Base-by-base conservation (phyloP, 2,329 filamentous ascomycete species). In the Exophiala viscosa region DNA sequence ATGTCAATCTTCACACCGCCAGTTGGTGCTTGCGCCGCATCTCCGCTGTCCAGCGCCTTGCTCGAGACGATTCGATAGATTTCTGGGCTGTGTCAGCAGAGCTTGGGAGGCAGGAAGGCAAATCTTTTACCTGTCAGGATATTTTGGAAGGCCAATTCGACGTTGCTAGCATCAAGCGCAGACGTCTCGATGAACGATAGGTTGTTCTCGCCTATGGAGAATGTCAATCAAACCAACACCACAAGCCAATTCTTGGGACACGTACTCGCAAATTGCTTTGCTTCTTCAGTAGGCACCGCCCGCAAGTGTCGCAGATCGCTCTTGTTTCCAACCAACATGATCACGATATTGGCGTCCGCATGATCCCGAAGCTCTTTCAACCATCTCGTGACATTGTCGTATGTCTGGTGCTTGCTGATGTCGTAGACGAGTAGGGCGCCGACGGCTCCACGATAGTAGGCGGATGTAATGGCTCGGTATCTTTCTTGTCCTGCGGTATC, bases 321-420 rank as follows among this genome's bases (percentile, higher is more conserved):
- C 87, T 99, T 99, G 85, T 99, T 99, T 73, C 93, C 93, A 51
- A 97, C 93, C 67, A 99, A 80, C 93, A 99, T 99, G 72, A 99
- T 99, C 67, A 99, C 91, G 67, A 97, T 96, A 78, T 97, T 97
- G 67, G 90, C 91, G 72, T 99, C 93, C 65, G 93, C 93, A 74
- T 99, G 91, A 70, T 96, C 93, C 66, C 93, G 85, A 69, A 99
- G 81, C 80, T 99, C 93, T 79, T 97, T 99, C 78, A 99, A 78
- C 93, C 93, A 99, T 76, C 95, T 84, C 63, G 90, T 96, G 67
- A 99, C 93, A 72, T 97, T 97, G 77, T 97, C 92, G 74, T 96
- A 97, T 62, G 93, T 97, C 78, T 96, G 90, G 75, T 96, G 90
- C 82, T 97, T 97, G 87, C 89, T 96, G 75, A 97, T 97, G 74